A percentile compares a stretch with the other conserved stretches of the same genome.
phyloP scores from a whole-genome alignment of 2,329 filamentous ascomycete species.

The Hymenoscyphus repandus region DNA sequence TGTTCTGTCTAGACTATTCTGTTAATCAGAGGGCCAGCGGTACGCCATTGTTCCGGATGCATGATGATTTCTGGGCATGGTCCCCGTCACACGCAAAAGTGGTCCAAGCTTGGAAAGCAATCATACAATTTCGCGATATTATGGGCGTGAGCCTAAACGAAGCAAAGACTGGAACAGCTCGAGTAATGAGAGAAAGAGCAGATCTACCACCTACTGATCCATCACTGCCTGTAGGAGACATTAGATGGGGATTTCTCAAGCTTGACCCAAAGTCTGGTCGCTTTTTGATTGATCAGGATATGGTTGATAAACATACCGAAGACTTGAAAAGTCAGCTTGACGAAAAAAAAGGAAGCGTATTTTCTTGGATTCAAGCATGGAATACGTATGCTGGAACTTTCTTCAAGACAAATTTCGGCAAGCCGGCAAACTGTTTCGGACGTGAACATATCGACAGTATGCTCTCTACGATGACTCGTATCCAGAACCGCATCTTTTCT shows the following conservation, averaged over 20 bases:
- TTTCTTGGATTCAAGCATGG: slow-evolving; percentile 56
- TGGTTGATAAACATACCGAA: slow-evolving; percentile 51
- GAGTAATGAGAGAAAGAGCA: slow-evolving; percentile 29
- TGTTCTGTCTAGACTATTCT: slow-evolving; percentile 62
- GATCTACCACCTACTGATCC: slow-evolving; percentile 14
- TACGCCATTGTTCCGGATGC: slow-evolving; percentile 51
- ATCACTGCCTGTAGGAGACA: slow-evolving; percentile 45
- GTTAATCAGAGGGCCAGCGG: slow-evolving; percentile 55
- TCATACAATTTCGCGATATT: slow-evolving; percentile 47
- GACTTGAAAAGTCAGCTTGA: slow-evolving; percentile 50
- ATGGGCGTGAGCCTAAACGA: slow-evolving; percentile 55
- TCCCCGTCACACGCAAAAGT: slow-evolving; percentile 44
- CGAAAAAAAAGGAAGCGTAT: slow-evolving; percentile 44
- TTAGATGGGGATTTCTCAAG: slow-evolving; percentile 54
- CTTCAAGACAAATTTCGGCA: slow-evolving; percentile 53
- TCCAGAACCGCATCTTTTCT: slow-evolving; percentile 46
- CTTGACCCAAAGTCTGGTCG: slow-evolving; percentile 43
- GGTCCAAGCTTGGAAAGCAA: slow-evolving; percentile 53
- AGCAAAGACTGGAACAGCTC: slow-evolving; percentile 50
- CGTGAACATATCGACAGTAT: slow-evolving; percentile 50
- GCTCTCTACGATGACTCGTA: slow-evolving; percentile 44
- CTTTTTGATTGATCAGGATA: slow-evolving; percentile 49
- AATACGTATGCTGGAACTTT: slow-evolving; percentile 53
- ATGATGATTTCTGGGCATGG: slow-evolving; percentile 67
- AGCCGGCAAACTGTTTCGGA: slow-evolving; percentile 49